Conservation (phyloP, 495 filamentous ascomycete genomes). For the Xylaria nigripes region DNA sequence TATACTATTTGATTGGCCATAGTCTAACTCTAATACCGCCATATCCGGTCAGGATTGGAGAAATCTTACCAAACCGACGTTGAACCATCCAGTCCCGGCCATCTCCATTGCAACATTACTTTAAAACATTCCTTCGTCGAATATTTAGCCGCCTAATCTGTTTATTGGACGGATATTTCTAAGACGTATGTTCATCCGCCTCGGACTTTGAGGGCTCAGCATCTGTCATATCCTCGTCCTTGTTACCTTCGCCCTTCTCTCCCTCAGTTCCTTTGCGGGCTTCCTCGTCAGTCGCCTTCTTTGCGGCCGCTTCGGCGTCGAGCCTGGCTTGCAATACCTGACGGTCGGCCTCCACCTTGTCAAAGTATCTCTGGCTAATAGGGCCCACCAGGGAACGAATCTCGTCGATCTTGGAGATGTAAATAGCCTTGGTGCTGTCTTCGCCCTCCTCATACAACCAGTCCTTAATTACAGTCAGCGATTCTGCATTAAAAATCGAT, state of each 20-base stretch:
- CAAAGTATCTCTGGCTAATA: slow-evolving; percentile 88
- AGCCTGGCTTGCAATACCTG: slow-evolving; percentile 64
- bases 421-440: slow-evolving; percentile 86
- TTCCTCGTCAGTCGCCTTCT: slow-evolving; percentile 63
- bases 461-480: slow-evolving; percentile 50
- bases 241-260: slow-evolving; percentile 32
- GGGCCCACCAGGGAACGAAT: slow-evolving; percentile 85
- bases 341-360: slow-evolving; percentile 86
- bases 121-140: not conserved
- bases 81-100: slow-evolving; percentile 1
- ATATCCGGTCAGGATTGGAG: not conserved
- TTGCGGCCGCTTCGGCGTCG: slow-evolving; percentile 76
- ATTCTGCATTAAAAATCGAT: slow-evolving; percentile 1
- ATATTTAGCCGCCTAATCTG: not conserved
- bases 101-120: slow-evolving; percentile 6
- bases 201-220: slow-evolving; percentile 43
- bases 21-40: slow-evolving; percentile 10
- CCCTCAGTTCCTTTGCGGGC: slow-evolving; percentile 41
- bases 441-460: slow-evolving; percentile 99
- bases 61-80: slow-evolving; percentile 1
- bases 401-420: slow-evolving; percentile 91
- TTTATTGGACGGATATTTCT: slow-evolving; percentile 11
- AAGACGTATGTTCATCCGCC: slow-evolving; percentile 27
- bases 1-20: slow-evolving; percentile 3
- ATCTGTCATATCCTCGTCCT: slow-evolving; percentile 53